phyloP scores from a whole-genome alignment of 2,329 filamentous ascomycete genomes.

The Alternaria infectoria region DNA sequence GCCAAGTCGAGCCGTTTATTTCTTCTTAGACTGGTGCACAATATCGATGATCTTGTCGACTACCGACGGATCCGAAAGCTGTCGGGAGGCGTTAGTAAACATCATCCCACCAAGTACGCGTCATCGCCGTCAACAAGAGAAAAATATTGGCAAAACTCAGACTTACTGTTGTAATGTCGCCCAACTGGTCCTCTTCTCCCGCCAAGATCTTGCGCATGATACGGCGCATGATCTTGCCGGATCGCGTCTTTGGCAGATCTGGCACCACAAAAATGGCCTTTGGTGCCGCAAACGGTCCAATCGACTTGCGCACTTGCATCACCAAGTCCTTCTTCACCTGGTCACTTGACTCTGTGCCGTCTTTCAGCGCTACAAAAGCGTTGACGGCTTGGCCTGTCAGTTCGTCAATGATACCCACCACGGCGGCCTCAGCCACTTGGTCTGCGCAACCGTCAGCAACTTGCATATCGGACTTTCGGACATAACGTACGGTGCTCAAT shows the following conservation, averaged over 20 bases:
- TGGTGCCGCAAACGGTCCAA: conserved; percentile 94
- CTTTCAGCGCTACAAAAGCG: conserved; percentile 93
- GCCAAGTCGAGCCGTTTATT: conserved; percentile 37
- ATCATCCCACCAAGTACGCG: conserved; percentile 33
- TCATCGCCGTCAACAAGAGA: conserved; percentile 27
- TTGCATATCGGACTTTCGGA: background rate
- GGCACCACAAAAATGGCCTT: conserved; percentile 91
- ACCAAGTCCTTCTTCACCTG: conserved; percentile 91
- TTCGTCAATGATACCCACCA: conserved; percentile 91
- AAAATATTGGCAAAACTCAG: conserved; percentile 1
- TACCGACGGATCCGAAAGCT: conserved; percentile 88
- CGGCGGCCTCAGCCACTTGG: conserved; percentile 89
- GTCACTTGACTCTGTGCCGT: conserved; percentile 76
- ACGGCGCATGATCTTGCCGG: conserved; percentile 98
- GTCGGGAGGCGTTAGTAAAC: conserved; percentile 35
- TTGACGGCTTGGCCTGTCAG: conserved; percentile 97
- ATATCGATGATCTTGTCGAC: conserved; percentile 87
- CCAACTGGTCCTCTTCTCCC: conserved; percentile 95
- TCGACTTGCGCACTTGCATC: conserved; percentile 94
- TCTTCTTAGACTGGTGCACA: conserved; percentile 69
- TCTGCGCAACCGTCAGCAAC: conserved; percentile 49
- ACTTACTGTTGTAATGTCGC: conserved; percentile 88
- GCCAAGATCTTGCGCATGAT: conserved; percentile 97
- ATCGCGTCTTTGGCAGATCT: conserved; percentile 95
- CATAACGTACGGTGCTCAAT: conserved; percentile 75